Evolutionary conservation across 306 rosid genomes (phyloP).

Genomic region (Quercus mongolica): DNA sequence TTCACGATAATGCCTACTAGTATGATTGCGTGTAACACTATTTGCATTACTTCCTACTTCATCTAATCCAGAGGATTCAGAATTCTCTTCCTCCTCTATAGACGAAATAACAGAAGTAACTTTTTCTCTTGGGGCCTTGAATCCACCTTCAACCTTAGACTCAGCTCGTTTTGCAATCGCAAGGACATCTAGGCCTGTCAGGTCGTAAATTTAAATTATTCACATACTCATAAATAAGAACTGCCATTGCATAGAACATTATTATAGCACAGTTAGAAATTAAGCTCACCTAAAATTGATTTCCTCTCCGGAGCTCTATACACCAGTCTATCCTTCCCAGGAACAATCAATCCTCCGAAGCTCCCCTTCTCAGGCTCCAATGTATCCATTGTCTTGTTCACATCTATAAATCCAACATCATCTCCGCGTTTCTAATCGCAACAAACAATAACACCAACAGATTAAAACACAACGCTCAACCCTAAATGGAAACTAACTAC

Average conservation of each 20-base stretch:
- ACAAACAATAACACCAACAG: constrained; percentile 6
- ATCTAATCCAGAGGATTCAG: constrained; percentile 37
- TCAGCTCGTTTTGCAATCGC: constrained; percentile 75
- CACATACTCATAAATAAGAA: not conserved
- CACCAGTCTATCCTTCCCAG: constrained; percentile 72
- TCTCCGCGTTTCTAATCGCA: constrained; percentile 40
- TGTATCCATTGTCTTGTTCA: constrained; percentile 47
- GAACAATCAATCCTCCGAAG: constrained; percentile 64
- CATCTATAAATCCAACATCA: constrained; percentile 42
- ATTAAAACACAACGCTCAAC: not conserved
- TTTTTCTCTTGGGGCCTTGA: constrained; percentile 72
- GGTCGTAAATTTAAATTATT: not conserved
- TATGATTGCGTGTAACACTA: constrained; percentile 19
- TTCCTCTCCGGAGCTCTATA: constrained; percentile 68
- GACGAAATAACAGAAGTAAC: constrained; percentile 57
- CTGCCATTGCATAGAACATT: not conserved
- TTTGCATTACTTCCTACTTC: constrained; percentile 34
- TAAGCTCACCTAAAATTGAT: constrained; percentile 63
- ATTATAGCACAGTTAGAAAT: not conserved
- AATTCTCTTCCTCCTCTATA: constrained; percentile 63
- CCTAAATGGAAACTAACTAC: not conserved
- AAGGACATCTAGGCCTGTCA: constrained; percentile 80
- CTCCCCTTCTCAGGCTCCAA: constrained; percentile 61
- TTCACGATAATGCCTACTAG: constrained; percentile 65
- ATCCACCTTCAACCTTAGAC: constrained; percentile 47